Base-by-base conservation (phyloP, 257 asterid species). In the Plantago ovata region DNA sequence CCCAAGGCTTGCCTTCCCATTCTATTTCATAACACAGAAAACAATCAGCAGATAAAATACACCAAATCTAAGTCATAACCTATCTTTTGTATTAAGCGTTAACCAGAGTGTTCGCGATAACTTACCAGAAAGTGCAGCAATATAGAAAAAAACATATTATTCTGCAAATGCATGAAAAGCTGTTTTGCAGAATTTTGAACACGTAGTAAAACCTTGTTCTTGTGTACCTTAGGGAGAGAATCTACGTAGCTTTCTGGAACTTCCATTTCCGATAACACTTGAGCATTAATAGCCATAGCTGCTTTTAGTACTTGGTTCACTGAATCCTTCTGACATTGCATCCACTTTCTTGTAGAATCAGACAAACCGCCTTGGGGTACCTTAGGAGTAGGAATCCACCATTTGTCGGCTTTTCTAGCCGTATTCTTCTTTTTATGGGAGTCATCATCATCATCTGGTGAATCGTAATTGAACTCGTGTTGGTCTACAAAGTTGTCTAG, bases 341-440 rank as follows among this genome's bases (percentile, higher is more conserved):
- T 66, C 95, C 95, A 88, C 64, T 77, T 88, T 70, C 81, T 71
- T 8, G 87, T 67, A 38, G 20, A 72, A 3, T 85, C 95, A 12
- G 95, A 85, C 56, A 88, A 65, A 42, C 98, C 98, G 6, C 69
- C 66, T 0, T 76, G 61, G 7, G 95, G 89, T 69, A 89, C 97
- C 70, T 79, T 79, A 21, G 98, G 95, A 24, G 80, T 69, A 1
- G 97, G 98, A 58, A 92, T 79, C 97, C 98, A 92, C 98, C 98
- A 92, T 76, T 86, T 89, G 18, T 85, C 86, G 19, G 80, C 84
- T 44, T 69, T 56, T 60, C 81, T 77, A 18, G 42, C 33, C 39
- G 16, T 50, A 13, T 13, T 19, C 20, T 64, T 49, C 18, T 71
- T 78, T 50, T 78, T 62, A 60, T 67, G 28, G 47, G 81, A 65